Evolutionary conservation across 495 filamentous ascomycete genomes (phyloP), one percentile per base, ranked within the genome.

Genomic region (Neurospora sp.): DNA sequence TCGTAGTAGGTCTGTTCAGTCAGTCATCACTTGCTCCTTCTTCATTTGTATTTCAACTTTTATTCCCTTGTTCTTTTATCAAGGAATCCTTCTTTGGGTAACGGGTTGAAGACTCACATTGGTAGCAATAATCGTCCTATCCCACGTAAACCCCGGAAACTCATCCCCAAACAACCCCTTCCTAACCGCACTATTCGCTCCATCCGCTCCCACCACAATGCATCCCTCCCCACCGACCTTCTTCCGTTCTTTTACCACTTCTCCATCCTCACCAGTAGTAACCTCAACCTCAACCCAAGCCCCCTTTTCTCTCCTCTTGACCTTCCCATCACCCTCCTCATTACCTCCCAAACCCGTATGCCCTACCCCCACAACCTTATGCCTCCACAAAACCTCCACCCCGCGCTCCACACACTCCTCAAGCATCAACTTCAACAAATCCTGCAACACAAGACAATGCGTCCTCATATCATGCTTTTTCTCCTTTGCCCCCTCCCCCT

Each of bases 101-200:
- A 0, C 53, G 12, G 48, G 1, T 16, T 16, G 7, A 20, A 59
- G 27, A 66, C 82, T 68, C 75, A 89, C 88, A 80, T 91, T 91
- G 6, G 89, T 89, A 61, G 89, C 88, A 68, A 91, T 84, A 71
- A 91, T 87, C 75, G 88, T 87, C 68, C 79, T 80, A 44, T 88
- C 81, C 82, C 87, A 84, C 1, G 89, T 91, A 73, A 88, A 86
- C 0, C 88, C 89, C 0, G 87, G 87, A 75, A 85, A 90, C 42
- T 86, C 81, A n/a, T 87, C 81, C 6, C 88, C 88, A 78, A 90
- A 91, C 14, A 91, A 73, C 1, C 83, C 82, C 72, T 82, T 83
- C 37, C 88, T 80, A 12, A 90, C 83, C 5, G 80, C 81, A 74
- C 87, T 90, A 53, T 82, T 86, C 0, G 87, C 89, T 7, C 88